A percentile compares a stretch with the other conserved stretches of the same genome.
Evolutionary conservation across 805 yeast genomes (phyloP).

Genomic region (Yamadazyma takamatsuzukensis): DNA sequence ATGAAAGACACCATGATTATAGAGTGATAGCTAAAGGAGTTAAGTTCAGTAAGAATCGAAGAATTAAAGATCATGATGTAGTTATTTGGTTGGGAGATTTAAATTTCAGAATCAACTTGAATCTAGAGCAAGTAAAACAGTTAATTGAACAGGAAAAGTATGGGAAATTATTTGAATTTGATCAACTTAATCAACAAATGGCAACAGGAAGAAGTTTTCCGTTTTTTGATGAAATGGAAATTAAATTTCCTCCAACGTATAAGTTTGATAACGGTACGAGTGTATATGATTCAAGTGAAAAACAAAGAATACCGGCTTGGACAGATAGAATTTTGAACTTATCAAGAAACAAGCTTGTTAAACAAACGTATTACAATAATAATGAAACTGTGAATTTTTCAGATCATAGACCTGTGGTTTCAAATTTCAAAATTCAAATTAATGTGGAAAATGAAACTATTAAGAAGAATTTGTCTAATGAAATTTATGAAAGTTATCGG

Average conservation of each 20-base stretch:
- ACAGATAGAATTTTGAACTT: slow-evolving; percentile 79
- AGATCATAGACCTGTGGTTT: slow-evolving; percentile 90
- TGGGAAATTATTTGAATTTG: slow-evolving; percentile 57
- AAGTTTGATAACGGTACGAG: slow-evolving; percentile 87
- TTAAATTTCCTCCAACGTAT: slow-evolving; percentile 86
- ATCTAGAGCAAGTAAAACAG: slow-evolving; percentile 65
- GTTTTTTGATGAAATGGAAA: slow-evolving; percentile 75
- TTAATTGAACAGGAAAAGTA: slow-evolving; percentile 46
- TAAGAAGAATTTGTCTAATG: slow-evolving; percentile 51
- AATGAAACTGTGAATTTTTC: slow-evolving; percentile 60
- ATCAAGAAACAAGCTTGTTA: slow-evolving; percentile 53
- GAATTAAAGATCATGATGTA: slow-evolving; percentile 70
- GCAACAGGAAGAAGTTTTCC: slow-evolving; percentile 72
- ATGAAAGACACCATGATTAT: slow-evolving; percentile 84
- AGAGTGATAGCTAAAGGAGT: slow-evolving; percentile 71
- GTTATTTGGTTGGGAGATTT: slow-evolving; percentile 93
- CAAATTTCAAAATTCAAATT: slow-evolving; percentile 59
- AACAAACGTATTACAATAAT: slow-evolving; percentile 58
- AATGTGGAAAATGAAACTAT: slow-evolving; percentile 61
- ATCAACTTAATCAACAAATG: slow-evolving; percentile 79
- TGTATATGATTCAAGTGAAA: slow-evolving; percentile 83
- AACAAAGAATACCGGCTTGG: slow-evolving; percentile 95
- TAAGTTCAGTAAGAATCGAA: slow-evolving; percentile 51
- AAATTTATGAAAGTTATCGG: slow-evolving; percentile 56
- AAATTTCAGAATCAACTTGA: slow-evolving; percentile 74